A percentile compares a stretch with the other conserved stretches of the same genome.
Conservation (phyloP, 352 stramenopile genomes). For the Blastocystis sp. region DNA sequence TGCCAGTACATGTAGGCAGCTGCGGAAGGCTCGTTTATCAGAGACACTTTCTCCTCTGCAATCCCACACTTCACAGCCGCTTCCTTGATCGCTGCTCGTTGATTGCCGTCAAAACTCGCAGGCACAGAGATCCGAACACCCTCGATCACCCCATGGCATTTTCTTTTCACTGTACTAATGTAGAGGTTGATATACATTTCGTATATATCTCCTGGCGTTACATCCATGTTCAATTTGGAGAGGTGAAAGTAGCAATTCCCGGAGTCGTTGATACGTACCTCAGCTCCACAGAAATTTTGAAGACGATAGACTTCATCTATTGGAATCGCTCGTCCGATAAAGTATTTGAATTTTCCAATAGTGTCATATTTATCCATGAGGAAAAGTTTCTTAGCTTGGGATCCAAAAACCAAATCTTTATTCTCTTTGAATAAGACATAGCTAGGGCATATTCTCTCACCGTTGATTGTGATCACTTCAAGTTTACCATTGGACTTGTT, state of each 20-base stretch:
- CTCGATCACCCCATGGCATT: background rate
- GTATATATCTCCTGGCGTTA: background rate
- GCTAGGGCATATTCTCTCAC: background rate
- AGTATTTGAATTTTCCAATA: background rate
- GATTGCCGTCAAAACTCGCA: constrained; percentile 28
- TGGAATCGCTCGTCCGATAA: background rate
- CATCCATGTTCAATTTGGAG: background rate
- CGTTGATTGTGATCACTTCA: background rate
- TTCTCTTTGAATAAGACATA: background rate
- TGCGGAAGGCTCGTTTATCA: constrained; percentile 85
- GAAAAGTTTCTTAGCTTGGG: background rate
- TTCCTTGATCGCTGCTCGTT: background rate
- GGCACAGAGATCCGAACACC: background rate
- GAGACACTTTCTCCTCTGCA: background rate
- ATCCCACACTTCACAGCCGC: background rate
- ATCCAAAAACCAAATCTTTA: background rate
- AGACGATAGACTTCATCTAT: background rate
- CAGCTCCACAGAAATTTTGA: background rate
- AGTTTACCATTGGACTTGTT: background rate
- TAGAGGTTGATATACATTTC: background rate
- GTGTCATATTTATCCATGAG: background rate
- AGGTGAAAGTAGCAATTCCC: background rate
- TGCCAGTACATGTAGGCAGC: constrained; percentile 96
- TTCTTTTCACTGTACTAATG: background rate
- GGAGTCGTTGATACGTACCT: background rate